Conservation (phyloP, 768 basidiomycete genomes). For the Sutorius australiensis region DNA sequence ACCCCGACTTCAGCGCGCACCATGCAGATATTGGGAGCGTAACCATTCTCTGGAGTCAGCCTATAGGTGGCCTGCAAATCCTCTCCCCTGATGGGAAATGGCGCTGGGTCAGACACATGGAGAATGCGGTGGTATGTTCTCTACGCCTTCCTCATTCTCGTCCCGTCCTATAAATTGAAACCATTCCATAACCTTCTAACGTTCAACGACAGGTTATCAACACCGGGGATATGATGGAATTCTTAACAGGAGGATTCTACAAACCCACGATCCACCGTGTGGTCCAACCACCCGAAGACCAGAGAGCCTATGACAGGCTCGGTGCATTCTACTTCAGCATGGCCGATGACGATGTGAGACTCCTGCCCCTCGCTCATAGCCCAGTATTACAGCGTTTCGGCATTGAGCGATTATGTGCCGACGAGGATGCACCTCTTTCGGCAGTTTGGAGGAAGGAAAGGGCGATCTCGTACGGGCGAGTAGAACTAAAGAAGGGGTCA, state of each 20-base stretch:
- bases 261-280: constrained; percentile 59
- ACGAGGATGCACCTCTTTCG: constrained; percentile 44
- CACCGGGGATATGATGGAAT: constrained; percentile 54
- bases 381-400: constrained; percentile 46
- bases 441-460: constrained; percentile 48
- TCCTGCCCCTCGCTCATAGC: constrained; percentile 44
- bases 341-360: constrained; percentile 47
- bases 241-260: constrained; percentile 57
- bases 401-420: constrained; percentile 34
- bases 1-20: constrained; percentile 29
- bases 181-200: not conserved
- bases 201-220: constrained; percentile 46
- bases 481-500: constrained; percentile 35
- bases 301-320: constrained; percentile 44
- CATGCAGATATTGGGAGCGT: constrained; percentile 51
- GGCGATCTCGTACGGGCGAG: constrained; percentile 49
- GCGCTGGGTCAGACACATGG: constrained; percentile 56
- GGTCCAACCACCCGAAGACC: constrained; percentile 52
- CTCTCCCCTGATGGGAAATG: constrained; percentile 48
- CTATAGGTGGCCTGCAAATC: constrained; percentile 55
- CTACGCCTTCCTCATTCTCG: not conserved
- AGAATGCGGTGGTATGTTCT: constrained; percentile 48
- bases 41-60: constrained; percentile 59
- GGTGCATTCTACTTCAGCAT: constrained; percentile 55
- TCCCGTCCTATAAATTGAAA: no score